phyloP scores from a whole-genome alignment of 768 basidiomycete species.

The Suillus ampliporus region DNA sequence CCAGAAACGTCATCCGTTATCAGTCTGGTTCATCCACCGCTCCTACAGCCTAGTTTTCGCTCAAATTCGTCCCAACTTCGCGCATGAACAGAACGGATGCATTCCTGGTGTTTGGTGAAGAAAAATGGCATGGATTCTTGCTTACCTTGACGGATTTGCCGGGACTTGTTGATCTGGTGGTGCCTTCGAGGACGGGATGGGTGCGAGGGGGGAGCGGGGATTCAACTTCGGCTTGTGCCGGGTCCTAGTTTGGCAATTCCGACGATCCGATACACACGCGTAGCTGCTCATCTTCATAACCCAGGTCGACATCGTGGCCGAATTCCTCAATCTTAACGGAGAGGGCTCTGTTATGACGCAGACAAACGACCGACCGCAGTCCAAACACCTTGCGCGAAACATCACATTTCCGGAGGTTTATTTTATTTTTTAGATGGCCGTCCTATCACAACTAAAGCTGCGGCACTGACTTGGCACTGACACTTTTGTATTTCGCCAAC shows the following conservation, averaged over 20 bases:
- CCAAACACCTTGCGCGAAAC: too few species aligned
- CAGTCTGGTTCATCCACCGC: constrained; percentile 49
- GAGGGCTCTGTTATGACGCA: too few species aligned
- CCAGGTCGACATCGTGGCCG: not conserved
- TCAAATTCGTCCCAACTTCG: constrained; percentile 4
- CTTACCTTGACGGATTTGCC: constrained; percentile 66
- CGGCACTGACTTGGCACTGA: too few species aligned
- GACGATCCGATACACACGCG: not conserved
- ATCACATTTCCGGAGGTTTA: too few species aligned
- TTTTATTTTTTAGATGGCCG: too few species aligned
- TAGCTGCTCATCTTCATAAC: not conserved
- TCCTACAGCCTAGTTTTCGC: constrained; percentile 25
- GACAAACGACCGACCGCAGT: too few species aligned
- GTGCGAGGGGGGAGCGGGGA: constrained; percentile 23
- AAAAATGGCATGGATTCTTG: constrained; percentile 37
- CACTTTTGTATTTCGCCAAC: too few species aligned
- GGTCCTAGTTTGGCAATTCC: constrained; percentile 18
- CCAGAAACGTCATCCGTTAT: constrained; percentile 43
- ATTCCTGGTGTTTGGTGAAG: constrained; percentile 17
- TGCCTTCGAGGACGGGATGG: constrained; percentile 20
- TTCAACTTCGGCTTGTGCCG: constrained; percentile 37
- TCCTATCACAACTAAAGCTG: too few species aligned
- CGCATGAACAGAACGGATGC: constrained; percentile 12
- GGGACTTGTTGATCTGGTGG: constrained; percentile 32
- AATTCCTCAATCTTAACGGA: too few species aligned